These are phyloP conservation scores for Rosa rugosa DNA, from an alignment of 306 rosid genomes.

Conservation along the genomic window DNA sequence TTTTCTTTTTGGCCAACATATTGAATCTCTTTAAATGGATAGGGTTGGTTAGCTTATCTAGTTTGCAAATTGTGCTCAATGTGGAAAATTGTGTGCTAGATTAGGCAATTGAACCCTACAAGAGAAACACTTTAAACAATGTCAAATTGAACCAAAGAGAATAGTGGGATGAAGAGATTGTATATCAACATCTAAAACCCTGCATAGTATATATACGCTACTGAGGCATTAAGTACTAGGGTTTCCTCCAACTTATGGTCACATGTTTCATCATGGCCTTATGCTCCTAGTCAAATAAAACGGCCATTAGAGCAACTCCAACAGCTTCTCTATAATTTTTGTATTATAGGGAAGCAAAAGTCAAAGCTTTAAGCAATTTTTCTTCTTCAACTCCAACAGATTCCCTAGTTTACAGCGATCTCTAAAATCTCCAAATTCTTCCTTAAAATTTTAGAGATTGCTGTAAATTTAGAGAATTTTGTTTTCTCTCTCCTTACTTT, in stretches of 20 bases:
- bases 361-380: too few species aligned
- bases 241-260: constrained; percentile 10
- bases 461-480: too few species aligned
- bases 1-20: not conserved
- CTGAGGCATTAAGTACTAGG: constrained; percentile 10
- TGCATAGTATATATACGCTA: not conserved
- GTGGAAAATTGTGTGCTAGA: constrained; percentile 22
- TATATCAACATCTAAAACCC: not conserved
- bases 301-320: too few species aligned
- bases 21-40: not conserved
- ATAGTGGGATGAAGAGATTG: not conserved
- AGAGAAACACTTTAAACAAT: constrained; percentile 7
- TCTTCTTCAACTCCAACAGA: too few species aligned
- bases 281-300: constrained; percentile 29
- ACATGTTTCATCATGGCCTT: not conserved
- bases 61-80: constrained; percentile 22
- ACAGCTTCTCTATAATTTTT: too few species aligned
- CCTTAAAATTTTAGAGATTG: too few species aligned
- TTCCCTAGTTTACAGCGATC: too few species aligned
- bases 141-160: not conserved
- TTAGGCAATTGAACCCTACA: constrained; percentile 19
- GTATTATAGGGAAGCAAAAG: too few species aligned
- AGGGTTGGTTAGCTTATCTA: constrained; percentile 17
- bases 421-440: too few species aligned
- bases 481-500: too few species aligned